phyloP scores from a whole-genome alignment of 2,329 filamentous ascomycete species.

The Colletotrichum melonis region DNA sequence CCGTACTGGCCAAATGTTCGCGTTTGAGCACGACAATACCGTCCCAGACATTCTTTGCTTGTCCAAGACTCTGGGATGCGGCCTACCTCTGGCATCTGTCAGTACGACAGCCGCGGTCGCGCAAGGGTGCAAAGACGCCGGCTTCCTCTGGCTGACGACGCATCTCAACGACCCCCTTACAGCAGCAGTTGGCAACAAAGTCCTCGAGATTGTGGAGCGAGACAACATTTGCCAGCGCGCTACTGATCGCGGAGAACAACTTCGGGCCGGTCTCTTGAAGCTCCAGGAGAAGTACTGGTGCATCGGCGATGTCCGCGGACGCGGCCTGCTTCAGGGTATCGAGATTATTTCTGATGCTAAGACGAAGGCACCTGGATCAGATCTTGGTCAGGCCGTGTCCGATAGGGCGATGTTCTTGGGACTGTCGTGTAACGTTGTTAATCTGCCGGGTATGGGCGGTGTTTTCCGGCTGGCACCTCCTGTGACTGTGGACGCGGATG shows the following conservation, averaged over 20 bases:
- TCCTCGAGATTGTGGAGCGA: conserved; percentile 63
- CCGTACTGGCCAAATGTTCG: conserved; percentile 68
- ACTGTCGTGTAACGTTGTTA: conserved; percentile 61
- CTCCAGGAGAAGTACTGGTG: conserved; percentile 62
- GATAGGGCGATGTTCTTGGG: conserved; percentile 56
- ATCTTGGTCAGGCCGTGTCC: conserved; percentile 56
- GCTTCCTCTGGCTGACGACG: conserved; percentile 63
- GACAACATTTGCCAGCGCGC: conserved; percentile 57
- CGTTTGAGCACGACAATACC: conserved; percentile 61
- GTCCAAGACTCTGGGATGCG: conserved; percentile 66
- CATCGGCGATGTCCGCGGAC: conserved; percentile 63
- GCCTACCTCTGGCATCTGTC: conserved; percentile 61
- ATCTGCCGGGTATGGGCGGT: conserved; percentile 58
- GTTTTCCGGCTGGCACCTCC: conserved; percentile 63
- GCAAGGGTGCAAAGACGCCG: conserved; percentile 53
- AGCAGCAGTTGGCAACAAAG: conserved; percentile 64
- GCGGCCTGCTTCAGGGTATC: conserved; percentile 61
- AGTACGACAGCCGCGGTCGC: conserved; percentile 61
- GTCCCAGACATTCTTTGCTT: conserved; percentile 62
- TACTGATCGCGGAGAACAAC: conserved; percentile 51
- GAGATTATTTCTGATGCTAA: conserved; percentile 59
- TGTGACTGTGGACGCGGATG: conserved; percentile 57
- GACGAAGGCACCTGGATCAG: conserved; percentile 54
- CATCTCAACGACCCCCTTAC: conserved; percentile 66
- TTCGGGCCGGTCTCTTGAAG: conserved; percentile 54